These are phyloP conservation scores for Penicillium paxilli DNA, from an alignment of 495 filamentous ascomycete genomes.

Conservation along the genomic window DNA sequence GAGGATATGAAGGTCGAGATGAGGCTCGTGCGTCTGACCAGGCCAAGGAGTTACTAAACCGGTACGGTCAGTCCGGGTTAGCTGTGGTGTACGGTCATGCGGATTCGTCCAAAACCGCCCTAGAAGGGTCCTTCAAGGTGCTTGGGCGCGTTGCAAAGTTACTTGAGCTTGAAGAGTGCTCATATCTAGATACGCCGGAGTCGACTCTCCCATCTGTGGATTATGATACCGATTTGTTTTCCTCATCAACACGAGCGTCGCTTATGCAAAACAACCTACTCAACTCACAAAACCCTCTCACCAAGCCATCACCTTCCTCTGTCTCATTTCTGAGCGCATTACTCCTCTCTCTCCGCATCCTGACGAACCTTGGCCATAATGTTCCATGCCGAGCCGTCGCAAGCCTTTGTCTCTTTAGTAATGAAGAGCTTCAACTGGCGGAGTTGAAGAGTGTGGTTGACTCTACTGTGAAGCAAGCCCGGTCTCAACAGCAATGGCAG, in stretches of 20 bases:
- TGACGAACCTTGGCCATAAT: constrained; percentile 59
- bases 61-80: constrained; percentile 72
- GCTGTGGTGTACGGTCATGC: constrained; percentile 71
- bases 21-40: constrained; percentile 52
- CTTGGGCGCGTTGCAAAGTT: constrained; percentile 59
- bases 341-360: constrained; percentile 64
- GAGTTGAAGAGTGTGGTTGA: constrained; percentile 65
- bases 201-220: constrained; percentile 29
- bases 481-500: constrained; percentile 69
- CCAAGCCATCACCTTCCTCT: constrained; percentile 59
- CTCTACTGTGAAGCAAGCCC: constrained; percentile 48
- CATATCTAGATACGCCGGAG: constrained; percentile 31
- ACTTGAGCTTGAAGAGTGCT: constrained; percentile 56
- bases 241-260: constrained; percentile 44
- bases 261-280: constrained; percentile 60
- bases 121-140: constrained; percentile 64
- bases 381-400: constrained; percentile 57
- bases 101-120: constrained; percentile 54
- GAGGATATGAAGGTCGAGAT: constrained; percentile 57
- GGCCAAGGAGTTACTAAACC: constrained; percentile 51
- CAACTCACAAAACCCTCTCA: constrained; percentile 62
- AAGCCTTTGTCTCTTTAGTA: constrained; percentile 42
- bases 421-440: constrained; percentile 62
- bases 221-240: constrained; percentile 37
- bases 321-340: constrained; percentile 66